Evolutionary conservation across 2,329 filamentous ascomycete species (phyloP).

Genomic region (Colletotrichum sojae): DNA sequence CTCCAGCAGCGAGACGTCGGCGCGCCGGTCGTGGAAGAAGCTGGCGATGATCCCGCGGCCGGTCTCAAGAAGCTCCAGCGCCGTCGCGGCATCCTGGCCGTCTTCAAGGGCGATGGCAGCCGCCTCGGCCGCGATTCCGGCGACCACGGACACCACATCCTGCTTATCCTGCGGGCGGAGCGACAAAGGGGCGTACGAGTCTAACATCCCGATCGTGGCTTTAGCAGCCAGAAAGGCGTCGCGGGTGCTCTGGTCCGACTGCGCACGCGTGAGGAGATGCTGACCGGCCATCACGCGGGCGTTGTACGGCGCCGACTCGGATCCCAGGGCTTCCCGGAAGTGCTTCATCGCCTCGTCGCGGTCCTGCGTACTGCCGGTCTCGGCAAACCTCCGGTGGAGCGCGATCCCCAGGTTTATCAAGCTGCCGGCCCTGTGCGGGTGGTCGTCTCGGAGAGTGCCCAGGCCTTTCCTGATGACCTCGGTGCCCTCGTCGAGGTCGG

Average conservation of each 20-base stretch:
- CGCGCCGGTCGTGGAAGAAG: constrained; percentile 43
- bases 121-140: background rate
- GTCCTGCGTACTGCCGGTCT: background rate
- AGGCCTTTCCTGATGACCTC: background rate
- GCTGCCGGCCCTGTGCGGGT: background rate
- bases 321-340: background rate
- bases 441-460: background rate
- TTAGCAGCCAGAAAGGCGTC: background rate
- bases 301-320: background rate
- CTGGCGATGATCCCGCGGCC: constrained; percentile 47
- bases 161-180: background rate
- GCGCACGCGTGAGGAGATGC: background rate
- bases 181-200: background rate
- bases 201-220: background rate
- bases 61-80: constrained; percentile 45
- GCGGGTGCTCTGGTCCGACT: background rate
- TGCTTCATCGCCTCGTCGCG: background rate
- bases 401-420: background rate
- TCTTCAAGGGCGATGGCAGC: background rate
- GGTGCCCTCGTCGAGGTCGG: background rate
- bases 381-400: background rate
- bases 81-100: background rate
- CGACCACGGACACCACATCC: background rate
- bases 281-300: background rate
- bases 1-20: constrained; percentile 28